A percentile compares a stretch with the other conserved stretches of the same genome.
phyloP scores from a whole-genome alignment of 2,329 filamentous ascomycete genomes.

The Clonostachys chloroleuca region DNA sequence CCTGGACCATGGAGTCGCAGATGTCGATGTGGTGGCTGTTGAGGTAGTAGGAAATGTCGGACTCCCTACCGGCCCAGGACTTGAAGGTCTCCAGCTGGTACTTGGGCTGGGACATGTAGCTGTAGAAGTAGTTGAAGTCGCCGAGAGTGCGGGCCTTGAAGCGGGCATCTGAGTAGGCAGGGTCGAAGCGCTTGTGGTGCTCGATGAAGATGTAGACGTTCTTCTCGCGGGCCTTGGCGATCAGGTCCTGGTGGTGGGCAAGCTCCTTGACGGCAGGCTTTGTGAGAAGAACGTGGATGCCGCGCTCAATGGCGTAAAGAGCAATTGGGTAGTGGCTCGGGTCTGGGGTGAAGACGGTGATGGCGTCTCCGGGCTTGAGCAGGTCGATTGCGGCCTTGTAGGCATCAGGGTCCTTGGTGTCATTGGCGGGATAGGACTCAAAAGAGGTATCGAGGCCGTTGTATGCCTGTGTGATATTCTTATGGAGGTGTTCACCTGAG shows the following conservation, averaged over 20 bases:
- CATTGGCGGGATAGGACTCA: constrained; percentile 74
- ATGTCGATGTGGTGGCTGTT: constrained; percentile 95
- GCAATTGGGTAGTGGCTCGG: constrained; percentile 91
- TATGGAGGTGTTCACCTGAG: constrained; percentile 72
- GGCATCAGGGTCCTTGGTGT: constrained; percentile 68
- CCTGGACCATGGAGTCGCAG: constrained; percentile 84
- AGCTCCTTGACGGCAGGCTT: constrained; percentile 90
- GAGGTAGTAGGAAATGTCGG: constrained; percentile 93
- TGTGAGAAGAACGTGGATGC: constrained; percentile 87
- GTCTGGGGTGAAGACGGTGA: constrained; percentile 95
- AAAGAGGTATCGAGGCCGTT: constrained; percentile 87
- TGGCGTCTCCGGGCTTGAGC: constrained; percentile 76
- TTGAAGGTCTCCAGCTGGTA: constrained; percentile 91
- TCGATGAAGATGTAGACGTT: constrained; percentile 90
- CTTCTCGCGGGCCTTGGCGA: constrained; percentile 66
- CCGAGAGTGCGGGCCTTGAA: constrained; percentile 73
- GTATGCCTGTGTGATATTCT: constrained; percentile 85
- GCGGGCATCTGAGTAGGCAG: constrained; percentile 84
- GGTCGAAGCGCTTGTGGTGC: constrained; percentile 96
- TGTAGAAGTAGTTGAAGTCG: constrained; percentile 98
- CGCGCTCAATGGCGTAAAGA: constrained; percentile 82
- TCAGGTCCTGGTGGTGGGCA: constrained; percentile 71
- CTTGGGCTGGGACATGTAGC: constrained; percentile 93
- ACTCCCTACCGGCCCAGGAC: constrained; percentile 87
- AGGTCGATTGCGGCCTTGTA: constrained; percentile 89